Percentiles rank a stretch among this genome's conserved stretches.
Evolutionary conservation across 345 rosid genomes (phyloP).

Genomic region (Abelmoschus esculentus): DNA sequence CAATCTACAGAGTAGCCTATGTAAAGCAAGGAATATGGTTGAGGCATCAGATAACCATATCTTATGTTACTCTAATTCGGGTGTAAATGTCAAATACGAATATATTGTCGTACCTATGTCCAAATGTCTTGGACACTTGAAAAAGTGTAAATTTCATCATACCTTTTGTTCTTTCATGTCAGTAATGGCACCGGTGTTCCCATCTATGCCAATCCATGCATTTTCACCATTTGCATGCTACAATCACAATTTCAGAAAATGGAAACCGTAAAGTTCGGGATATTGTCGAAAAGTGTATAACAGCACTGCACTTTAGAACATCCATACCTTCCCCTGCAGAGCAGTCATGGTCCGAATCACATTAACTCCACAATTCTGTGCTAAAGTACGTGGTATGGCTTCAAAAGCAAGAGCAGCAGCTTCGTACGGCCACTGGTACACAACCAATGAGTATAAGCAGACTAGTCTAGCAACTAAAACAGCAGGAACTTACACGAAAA

Average conservation of each 20-base stretch:
- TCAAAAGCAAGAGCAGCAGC: conserved; percentile 97
- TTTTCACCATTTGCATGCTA: conserved; percentile 98
- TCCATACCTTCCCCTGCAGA: conserved; percentile 76
- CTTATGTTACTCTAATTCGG: neutral
- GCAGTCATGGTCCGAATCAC: conserved; percentile 79
- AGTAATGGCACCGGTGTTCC: conserved; percentile 77
- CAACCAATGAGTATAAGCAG: conserved; percentile 5
- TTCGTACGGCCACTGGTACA: conserved; percentile 89
- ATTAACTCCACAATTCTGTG: conserved; percentile 78
- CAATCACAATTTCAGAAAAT: neutral
- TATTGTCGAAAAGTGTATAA: neutral
- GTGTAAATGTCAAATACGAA: too few relatives aligned
- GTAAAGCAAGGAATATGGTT: neutral
- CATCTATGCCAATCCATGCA: conserved; percentile 94
- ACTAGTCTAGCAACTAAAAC: neutral
- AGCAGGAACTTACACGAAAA: neutral
- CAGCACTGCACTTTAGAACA: neutral
- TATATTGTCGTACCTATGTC: too few relatives aligned
- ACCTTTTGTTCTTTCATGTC: conserved; percentile 93
- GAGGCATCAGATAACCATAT: neutral
- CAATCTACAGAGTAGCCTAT: neutral
- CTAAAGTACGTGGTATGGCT: conserved; percentile 86
- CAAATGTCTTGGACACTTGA: too few relatives aligned
- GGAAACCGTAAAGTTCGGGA: neutral
- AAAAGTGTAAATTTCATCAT: conserved; percentile 3